phyloP scores from a whole-genome alignment of 345 rosid genomes.

The Kernera saxatilis region DNA sequence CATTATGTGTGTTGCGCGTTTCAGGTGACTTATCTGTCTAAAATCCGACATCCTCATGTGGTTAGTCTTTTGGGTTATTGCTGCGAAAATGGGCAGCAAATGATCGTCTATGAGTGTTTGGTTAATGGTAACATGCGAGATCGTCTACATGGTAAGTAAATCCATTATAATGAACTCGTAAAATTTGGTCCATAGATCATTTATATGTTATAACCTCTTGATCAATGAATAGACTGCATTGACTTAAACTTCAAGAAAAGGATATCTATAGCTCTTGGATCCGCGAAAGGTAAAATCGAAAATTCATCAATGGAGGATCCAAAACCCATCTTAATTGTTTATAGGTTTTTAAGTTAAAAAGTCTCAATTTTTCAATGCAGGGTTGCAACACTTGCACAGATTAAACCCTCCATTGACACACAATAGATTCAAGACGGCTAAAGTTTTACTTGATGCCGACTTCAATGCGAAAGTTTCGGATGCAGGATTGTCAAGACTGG shows the following conservation, averaged over 20 bases:
- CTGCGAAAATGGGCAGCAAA: conserved; percentile 45
- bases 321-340: background rate
- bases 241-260: conserved; percentile 62
- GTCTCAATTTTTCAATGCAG: conserved; percentile 35
- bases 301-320: background rate
- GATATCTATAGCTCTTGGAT: conserved; percentile 57
- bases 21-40: conserved; percentile 50
- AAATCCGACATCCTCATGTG: conserved; percentile 53
- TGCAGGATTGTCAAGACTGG: conserved; percentile 41
- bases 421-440: conserved; percentile 61
- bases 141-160: conserved; percentile 48
- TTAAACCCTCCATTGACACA: conserved; percentile 57
- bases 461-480: conserved; percentile 60
- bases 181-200: background rate
- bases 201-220: background rate
- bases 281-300: conserved; percentile 53
- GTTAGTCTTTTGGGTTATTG: conserved; percentile 61
- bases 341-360: background rate
- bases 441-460: conserved; percentile 64
- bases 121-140: conserved; percentile 59
- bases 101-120: conserved; percentile 54
- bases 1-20: background rate
- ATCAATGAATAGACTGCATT: conserved; percentile 31
- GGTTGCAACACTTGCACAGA: conserved; percentile 51
- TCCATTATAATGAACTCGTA: background rate